Base-by-base conservation (phyloP, 306 rosid genomes). In the Vigna mungo region DNA sequence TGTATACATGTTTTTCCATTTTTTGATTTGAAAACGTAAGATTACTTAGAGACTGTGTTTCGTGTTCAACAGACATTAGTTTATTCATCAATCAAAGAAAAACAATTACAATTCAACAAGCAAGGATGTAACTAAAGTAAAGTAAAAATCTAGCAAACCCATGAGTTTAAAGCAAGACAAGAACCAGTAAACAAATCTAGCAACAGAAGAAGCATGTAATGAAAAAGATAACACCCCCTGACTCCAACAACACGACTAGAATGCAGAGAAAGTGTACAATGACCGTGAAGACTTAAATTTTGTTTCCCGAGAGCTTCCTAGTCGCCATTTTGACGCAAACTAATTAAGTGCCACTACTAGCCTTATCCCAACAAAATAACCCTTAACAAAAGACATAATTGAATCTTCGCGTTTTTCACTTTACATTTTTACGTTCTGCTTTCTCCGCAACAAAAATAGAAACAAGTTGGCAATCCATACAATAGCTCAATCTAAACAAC, bases 151-250 rank as follows among this genome's bases (percentile, higher is more conserved):
- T 25, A 11, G 46, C 53, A 55, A 43, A 55, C 68, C 76, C 64
- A 5, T 25, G 18, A 39, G 36, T 17, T 73, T 20, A 73, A 41
- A 80, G 72, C 75, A 80, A 64, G 44, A 58, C 49, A 44, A 44
- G 49, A 44, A 9, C 30, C 30, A 30, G 7, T 30, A 66, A 65
- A 72, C 60, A 39, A 79, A 44, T 37, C 34, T 21, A 34, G 17
- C 44, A 30, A 25, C 46, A 72, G n/a, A 21, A 41, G 46, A 32
- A 36, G 44, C 52, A 76, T 3, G 25, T 39, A 76, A 36, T 14
- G 59, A 74, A 65, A 67, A 47, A 7, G 48, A 34, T n/a, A 63
- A 15, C 14, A 21, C 1, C 68, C 68, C 48, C 51, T 32, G 17
- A 21, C 1, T 68, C 68, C 48, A 48, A 30, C 65, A 27, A 59